Evolutionary conservation across 192 early-diverging fungal genomes (phyloP).

Genomic region (Coemansia erecta): DNA sequence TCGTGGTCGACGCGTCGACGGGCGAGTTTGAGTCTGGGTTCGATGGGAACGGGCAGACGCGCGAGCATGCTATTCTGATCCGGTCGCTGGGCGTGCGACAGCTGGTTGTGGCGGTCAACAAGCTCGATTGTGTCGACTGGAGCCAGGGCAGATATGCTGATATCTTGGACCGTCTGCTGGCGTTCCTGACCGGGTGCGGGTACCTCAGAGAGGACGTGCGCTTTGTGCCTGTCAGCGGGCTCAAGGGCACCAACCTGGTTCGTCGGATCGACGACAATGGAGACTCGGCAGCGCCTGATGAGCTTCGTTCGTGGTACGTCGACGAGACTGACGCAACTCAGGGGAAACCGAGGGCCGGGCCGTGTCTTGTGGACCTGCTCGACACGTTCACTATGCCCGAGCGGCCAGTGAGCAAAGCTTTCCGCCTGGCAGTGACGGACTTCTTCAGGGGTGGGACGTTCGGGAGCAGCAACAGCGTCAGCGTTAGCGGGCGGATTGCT

Average conservation of each 20-base stretch:
- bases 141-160: slow-evolving; percentile 73
- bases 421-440: slow-evolving; percentile 84
- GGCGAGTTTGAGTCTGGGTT: slow-evolving; percentile 98
- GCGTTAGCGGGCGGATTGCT: slow-evolving; percentile 84
- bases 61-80: slow-evolving; percentile 92
- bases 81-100: slow-evolving; percentile 90
- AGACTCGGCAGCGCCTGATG: slow-evolving; percentile 1
- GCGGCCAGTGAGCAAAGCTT: slow-evolving; percentile 74
- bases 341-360: slow-evolving; percentile 41
- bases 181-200: slow-evolving; percentile 76
- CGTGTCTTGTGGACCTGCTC: slow-evolving; percentile 70
- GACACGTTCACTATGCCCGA: slow-evolving; percentile 76
- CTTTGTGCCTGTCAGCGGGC: slow-evolving; percentile 92
- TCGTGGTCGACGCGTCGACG: slow-evolving; percentile 85
- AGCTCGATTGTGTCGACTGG: slow-evolving; percentile 91
- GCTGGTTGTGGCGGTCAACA: slow-evolving; percentile 93
- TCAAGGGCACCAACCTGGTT: slow-evolving; percentile 84
- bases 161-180: slow-evolving; percentile 63
- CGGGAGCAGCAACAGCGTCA: slow-evolving; percentile 66
- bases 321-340: background rate
- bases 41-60: slow-evolving; percentile 89
- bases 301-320: slow-evolving; percentile 68
- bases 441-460: slow-evolving; percentile 81
- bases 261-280: slow-evolving; percentile 29
- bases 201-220: slow-evolving; percentile 71